These are phyloP conservation scores for Diospyros lotus DNA, from an alignment of 148 eudicot species.

Conservation along the genomic window DNA sequence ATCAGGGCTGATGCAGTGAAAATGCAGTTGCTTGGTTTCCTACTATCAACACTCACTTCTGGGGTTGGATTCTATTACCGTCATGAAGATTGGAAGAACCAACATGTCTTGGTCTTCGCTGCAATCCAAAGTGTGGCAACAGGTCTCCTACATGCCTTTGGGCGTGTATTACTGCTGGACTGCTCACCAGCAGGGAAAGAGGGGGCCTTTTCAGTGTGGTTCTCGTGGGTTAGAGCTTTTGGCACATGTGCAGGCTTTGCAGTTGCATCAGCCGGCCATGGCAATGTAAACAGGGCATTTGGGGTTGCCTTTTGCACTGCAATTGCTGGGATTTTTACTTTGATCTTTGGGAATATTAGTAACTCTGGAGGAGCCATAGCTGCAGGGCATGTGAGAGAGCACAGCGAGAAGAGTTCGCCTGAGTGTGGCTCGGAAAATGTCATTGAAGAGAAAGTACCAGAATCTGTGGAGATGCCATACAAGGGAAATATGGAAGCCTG, in stretches of 20 bases:
- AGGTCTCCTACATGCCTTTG: constrained; percentile 35
- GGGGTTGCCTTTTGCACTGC: constrained; percentile 32
- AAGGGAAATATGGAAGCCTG: no score
- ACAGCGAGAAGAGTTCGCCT: background rate
- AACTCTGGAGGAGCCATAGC: constrained; percentile 41
- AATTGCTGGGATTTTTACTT: constrained; percentile 20
- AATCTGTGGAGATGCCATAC: no score
- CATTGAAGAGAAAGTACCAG: no score
- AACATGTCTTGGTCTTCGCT: constrained; percentile 25
- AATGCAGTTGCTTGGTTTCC: constrained; percentile 46
- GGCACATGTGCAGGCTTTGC: constrained; percentile 42
- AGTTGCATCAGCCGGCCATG: constrained; percentile 22
- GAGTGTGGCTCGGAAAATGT: no score
- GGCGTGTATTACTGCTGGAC: constrained; percentile 35
- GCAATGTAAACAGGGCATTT: constrained; percentile 20
- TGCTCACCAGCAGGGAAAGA: constrained; percentile 45
- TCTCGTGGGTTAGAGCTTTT: constrained; percentile 39
- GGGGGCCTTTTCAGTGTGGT: constrained; percentile 45
- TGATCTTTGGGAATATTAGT: constrained; percentile 43
- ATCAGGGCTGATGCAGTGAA: constrained; percentile 42
- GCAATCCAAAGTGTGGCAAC: constrained; percentile 32
- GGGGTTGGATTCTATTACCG: constrained; percentile 38
- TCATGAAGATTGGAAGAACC: constrained; percentile 14
- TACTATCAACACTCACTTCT: constrained; percentile 27
- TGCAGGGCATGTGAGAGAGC: constrained; percentile 35